Percentiles rank a stretch among this genome's conserved stretches.
phyloP scores from a whole-genome alignment of 371 early-diverging fungal species.

The Entomophthora muscae region DNA sequence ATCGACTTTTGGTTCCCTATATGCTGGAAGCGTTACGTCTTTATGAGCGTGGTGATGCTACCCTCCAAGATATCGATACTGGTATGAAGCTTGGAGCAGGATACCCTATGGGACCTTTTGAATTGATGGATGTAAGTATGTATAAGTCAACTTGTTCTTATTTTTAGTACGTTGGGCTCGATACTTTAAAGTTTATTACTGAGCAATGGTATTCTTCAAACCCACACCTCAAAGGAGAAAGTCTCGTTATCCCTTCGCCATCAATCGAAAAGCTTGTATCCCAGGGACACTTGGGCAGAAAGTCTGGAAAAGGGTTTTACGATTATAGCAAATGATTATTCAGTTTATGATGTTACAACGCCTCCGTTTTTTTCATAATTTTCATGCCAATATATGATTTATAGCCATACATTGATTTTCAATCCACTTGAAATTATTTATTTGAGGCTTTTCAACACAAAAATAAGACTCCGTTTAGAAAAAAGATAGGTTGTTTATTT shows the following conservation, averaged over 20 bases:
- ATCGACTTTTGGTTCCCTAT: constrained; percentile 90
- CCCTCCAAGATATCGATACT: constrained; percentile 73
- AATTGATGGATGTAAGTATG: constrained; percentile 63
- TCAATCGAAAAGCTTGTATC: constrained; percentile 56
- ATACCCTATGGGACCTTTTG: constrained; percentile 96
- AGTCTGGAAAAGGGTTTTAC: constrained; percentile 82
- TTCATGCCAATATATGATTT: no score
- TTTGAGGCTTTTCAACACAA: no score
- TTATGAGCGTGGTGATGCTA: constrained; percentile 80
- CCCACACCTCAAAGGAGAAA: constrained; percentile 51
- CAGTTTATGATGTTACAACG: neutral
- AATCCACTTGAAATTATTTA: no score
- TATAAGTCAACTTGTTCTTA: neutral
- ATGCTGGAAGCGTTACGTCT: constrained; percentile 85
- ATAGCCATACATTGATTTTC: no score
- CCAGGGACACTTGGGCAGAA: constrained; percentile 66
- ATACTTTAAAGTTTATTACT: constrained; percentile 84
- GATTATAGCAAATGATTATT: constrained; percentile 27
- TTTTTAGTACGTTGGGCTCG: constrained; percentile 76
- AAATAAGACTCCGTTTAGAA: no score
- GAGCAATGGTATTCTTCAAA: constrained; percentile 57
- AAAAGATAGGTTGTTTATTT: no score
- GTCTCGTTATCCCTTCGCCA: constrained; percentile 44
- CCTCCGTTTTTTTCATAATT: no score
- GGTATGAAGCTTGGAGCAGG: constrained; percentile 97